Evolutionary conservation across 2,329 filamentous ascomycete species (phyloP), one percentile per base, ranked within the genome.

Genomic region (Ophiostoma angusticollis): DNA sequence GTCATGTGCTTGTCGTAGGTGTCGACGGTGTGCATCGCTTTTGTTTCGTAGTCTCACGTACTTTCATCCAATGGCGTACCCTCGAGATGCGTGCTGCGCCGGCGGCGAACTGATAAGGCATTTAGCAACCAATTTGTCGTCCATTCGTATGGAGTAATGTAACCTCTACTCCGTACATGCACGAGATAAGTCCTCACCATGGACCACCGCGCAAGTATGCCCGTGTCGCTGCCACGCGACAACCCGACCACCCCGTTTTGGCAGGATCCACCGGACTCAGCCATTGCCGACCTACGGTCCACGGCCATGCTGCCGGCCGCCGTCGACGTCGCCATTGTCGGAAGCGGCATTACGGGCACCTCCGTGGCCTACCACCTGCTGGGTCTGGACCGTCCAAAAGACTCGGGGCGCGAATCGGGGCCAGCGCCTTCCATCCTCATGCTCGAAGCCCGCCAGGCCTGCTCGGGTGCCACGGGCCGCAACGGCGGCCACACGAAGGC

Each of bases 401-500:
- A n/a, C n/a, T n/a, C n/a, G n/a, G n/a, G n/a, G n/a, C n/a, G n/a
- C n/a, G n/a, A n/a, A n/a, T 12, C 25, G 13, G 30, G 18, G 22
- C 9, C 14, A 11, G 41, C 53, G 33, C 53, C 57, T 21, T 59
- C 64, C 35, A 59, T 80, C 4, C 63, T 80, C 3, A 68, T 80
- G 63, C 58, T 81, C 6, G 77, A 82, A 53, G 76, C 77, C 9
- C 61, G 77, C 43, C 71, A 78, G 52, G 70, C 73, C 6, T 78
- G 74, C 47, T 80, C 73, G 54, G 76, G 76, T 36, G 77, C 76
- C 2, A 80, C 77, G 0, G 77, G 77, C 12, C 62, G 76, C 47
- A 70, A 70, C 44, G 66, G 65, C 29, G 61, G 61, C 12, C 61
- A 64, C 49, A 64, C 61, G 9, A 64, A 64, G 47, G 58, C 60